Evolutionary conservation across 352 stramenopile species (phyloP).

Genomic region (Saprolegnia diclina): DNA sequence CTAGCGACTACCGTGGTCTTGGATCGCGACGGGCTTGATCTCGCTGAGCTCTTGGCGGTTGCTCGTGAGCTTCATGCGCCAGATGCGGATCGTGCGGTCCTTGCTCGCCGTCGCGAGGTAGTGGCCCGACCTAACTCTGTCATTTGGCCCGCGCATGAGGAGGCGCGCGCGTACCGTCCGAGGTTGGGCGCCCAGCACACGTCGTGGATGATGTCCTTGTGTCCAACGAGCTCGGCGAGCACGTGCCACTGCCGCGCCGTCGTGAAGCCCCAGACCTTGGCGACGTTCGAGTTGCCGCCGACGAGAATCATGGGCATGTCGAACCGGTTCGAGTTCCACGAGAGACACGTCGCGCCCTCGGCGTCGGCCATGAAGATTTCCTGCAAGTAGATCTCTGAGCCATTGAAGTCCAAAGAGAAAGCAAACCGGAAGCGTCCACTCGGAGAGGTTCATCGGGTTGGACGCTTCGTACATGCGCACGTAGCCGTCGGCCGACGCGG

Average conservation of each 20-base stretch:
- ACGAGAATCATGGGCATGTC: slow-evolving; percentile 93
- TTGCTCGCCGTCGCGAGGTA: slow-evolving; percentile 90
- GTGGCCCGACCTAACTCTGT: slow-evolving; percentile 74
- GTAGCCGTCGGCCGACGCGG: slow-evolving; percentile 90
- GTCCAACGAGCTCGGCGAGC: slow-evolving; percentile 71
- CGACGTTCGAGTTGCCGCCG: slow-evolving; percentile 82
- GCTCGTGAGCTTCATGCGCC: slow-evolving; percentile 66
- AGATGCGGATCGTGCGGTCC: slow-evolving; percentile 86
- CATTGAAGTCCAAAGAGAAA: slow-evolving; percentile 26
- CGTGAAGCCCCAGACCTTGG: slow-evolving; percentile 87
- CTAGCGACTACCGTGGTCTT: slow-evolving; percentile 51
- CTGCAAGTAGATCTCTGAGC: slow-evolving; percentile 27
- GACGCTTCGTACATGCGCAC: slow-evolving; percentile 94
- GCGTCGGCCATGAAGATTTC: slow-evolving; percentile 81
- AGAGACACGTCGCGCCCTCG: slow-evolving; percentile 87
- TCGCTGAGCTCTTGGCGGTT: slow-evolving; percentile 60
- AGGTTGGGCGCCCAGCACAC: slow-evolving; percentile 96
- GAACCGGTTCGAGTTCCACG: slow-evolving; percentile 93
- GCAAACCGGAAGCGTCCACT: slow-evolving; percentile 84
- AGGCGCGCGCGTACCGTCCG: slow-evolving; percentile 57
- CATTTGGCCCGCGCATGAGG: too few relatives aligned
- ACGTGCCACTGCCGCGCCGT: slow-evolving; percentile 82
- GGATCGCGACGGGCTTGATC: slow-evolving; percentile 65
- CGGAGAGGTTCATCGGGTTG: slow-evolving; percentile 93
- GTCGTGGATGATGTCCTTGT: slow-evolving; percentile 89